Evolutionary conservation across 805 yeast genomes (phyloP), one percentile per base, ranked within the genome.

Genomic region (Phaffomyces thermotolerans): DNA sequence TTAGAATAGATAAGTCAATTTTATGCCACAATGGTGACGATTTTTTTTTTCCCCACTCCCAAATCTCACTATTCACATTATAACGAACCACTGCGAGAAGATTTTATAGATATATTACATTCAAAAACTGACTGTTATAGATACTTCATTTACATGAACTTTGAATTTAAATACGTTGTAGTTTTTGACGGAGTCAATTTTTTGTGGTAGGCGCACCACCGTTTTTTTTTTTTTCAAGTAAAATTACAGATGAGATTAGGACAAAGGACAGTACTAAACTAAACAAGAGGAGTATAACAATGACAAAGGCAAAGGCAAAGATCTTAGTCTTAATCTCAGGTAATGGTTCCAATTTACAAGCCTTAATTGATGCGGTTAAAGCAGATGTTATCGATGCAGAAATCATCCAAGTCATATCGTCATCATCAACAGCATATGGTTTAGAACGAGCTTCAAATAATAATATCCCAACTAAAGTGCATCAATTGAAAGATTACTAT

Each of bases 341-440:
- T 0, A 82, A 84, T 25, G 99, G 99, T 2, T 80, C 97, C n/a
- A 93, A 93, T 58, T 69, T 93, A 34, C 99, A 93, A 62, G 98
- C 99, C 0, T 69, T 93, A 34, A 88, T 93, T 30, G 96, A 93
- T 62, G 85, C 91, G 1, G 62, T 70, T 33, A 51, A 54, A 4
- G 63, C 57, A 14, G 69, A 66, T 23, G 52, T 43, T 45, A 66
- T 69, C 36, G 68, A 73, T 10, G 82, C 78, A 1, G 66, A 69
- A 29, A 85, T 93, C 41, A 72, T 77, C 25, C 78, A 79, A 55
- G 98, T 93, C 38, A 76, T 93, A 24, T 89, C 98, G 9, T 90
- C 97, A 14, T 78, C 84, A 37, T 67, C 83, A 8, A 75, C 73
- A n/a, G 99, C 99, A 2, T 93, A 73, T 59, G 99, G 99, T 1